Percentiles rank a stretch among this genome's conserved stretches.
Conservation (phyloP, 202 grass and related monocot genomes). For the Elaeis oleifera region DNA sequence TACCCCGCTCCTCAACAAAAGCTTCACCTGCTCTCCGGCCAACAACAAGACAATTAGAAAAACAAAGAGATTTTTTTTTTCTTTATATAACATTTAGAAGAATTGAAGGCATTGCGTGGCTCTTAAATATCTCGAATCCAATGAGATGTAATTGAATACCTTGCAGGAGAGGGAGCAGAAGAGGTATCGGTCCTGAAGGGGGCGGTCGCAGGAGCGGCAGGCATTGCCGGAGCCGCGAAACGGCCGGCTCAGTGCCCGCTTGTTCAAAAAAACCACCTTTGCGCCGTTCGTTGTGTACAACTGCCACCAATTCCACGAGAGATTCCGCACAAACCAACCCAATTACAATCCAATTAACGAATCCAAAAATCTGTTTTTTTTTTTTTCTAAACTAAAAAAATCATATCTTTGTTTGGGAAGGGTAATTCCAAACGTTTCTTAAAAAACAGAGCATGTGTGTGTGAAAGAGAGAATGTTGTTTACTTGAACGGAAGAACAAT, state of each 20-base stretch:
- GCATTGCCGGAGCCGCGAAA: conserved; percentile 29
- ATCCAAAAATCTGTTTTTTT: too few relatives aligned
- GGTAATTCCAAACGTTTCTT: too few relatives aligned
- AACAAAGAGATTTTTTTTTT: too few relatives aligned
- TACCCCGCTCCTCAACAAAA: conserved; percentile 15
- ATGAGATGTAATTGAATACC: conserved; percentile 11
- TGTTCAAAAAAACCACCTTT: conserved; percentile 48
- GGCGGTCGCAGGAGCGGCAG: conserved; percentile 33
- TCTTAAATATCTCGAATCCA: too few relatives aligned
- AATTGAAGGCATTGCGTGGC: too few relatives aligned
- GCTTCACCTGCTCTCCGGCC: conserved; percentile 20
- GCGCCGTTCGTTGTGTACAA: conserved; percentile 35
- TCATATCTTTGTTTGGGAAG: too few relatives aligned
- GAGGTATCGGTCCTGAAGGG: conserved; percentile 34
- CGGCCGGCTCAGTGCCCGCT: conserved; percentile 27
- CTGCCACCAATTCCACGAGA: conserved; percentile 2
- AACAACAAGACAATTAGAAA: not conserved
- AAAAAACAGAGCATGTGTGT: too few relatives aligned
- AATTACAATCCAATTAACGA: too few relatives aligned
- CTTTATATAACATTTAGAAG: too few relatives aligned
- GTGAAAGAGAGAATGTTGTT: not conserved
- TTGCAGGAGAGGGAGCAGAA: conserved; percentile 44
- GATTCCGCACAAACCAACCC: not conserved
- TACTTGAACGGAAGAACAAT: conserved; percentile 42
- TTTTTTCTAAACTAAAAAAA: too few relatives aligned